These are phyloP conservation scores for Hymenoscyphus repandus DNA, from an alignment of 2,329 filamentous ascomycete genomes.

Conservation along the genomic window DNA sequence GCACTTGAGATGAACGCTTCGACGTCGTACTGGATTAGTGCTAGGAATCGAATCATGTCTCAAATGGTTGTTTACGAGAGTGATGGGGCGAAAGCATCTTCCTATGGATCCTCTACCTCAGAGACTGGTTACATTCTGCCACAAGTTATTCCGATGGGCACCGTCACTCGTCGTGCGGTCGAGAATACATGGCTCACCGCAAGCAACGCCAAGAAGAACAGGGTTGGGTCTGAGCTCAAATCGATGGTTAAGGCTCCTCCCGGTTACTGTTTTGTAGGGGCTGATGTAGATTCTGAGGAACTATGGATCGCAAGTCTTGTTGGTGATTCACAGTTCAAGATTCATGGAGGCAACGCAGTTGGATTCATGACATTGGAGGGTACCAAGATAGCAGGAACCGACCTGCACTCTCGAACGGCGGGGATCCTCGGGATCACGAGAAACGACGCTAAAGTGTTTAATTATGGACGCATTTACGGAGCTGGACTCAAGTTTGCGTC, in stretches of 20 bases:
- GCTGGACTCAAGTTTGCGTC: conserved; percentile 91
- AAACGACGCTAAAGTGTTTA: conserved; percentile 96
- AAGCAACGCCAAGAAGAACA: conserved; percentile 92
- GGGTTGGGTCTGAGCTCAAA: conserved; percentile 94
- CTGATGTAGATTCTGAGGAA: conserved; percentile 95
- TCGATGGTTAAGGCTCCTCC: conserved; percentile 91
- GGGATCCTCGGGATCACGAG: conserved; percentile 87
- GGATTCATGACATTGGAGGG: conserved; percentile 99
- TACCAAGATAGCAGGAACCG: conserved; percentile 87
- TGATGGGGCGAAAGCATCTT: conserved; percentile 39
- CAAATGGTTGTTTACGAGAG: conserved; percentile 89
- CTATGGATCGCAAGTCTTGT: conserved; percentile 96
- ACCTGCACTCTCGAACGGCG: conserved; percentile 90
- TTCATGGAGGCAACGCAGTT: conserved; percentile 94
- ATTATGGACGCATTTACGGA: conserved; percentile 98
- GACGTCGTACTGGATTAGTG: conserved; percentile 98
- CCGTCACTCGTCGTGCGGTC: conserved; percentile 86
- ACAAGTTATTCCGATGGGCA: conserved; percentile 97
- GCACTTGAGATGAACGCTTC: conserved; percentile 98
- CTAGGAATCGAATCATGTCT: conserved; percentile 85
- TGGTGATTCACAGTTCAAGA: conserved; percentile 87
- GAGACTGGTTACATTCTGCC: conserved; percentile 79
- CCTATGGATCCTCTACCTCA: conserved; percentile 17
- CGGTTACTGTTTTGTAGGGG: conserved; percentile 90
- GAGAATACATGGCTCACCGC: conserved; percentile 99